Percentiles rank a stretch among this genome's conserved stretches.
Conservation (phyloP, 352 stramenopile genomes). For the Pythium aquatile region DNA sequence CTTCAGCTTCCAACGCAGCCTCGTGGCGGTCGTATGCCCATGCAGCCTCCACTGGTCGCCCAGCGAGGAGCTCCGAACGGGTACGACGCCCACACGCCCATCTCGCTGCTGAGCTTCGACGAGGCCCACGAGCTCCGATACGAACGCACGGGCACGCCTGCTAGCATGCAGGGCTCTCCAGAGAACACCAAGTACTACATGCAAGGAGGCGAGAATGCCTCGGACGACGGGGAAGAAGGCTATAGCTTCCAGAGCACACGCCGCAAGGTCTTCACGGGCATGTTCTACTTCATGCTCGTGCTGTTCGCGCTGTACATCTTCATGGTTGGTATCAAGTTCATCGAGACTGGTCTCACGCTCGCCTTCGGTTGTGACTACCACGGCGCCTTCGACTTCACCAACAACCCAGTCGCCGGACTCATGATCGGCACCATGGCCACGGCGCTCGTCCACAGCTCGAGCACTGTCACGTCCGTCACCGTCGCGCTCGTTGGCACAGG, state of each 20-base stretch:
- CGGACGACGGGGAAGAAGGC: conserved; percentile 12
- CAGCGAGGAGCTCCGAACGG: not conserved
- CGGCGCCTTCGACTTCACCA: conserved; percentile 30
- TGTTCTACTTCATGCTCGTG: conserved; percentile 22
- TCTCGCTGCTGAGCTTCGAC: conserved; percentile 17
- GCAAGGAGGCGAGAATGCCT: conserved; percentile 8
- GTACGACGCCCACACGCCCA: conserved; percentile 6
- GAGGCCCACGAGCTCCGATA: conserved; percentile 15
- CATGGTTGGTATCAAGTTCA: conserved; percentile 46
- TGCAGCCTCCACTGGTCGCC: conserved; percentile 18
- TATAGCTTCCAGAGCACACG: conserved; percentile 21
- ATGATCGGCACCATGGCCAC: conserved; percentile 45
- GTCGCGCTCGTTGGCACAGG: conserved; percentile 40
- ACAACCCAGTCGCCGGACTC: conserved; percentile 44
- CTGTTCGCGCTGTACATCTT: conserved; percentile 50
- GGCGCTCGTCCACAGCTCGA: conserved; percentile 42
- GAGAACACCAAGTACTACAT: conserved; percentile 24
- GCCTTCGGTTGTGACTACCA: conserved; percentile 39
- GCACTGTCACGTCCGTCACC: conserved; percentile 49
- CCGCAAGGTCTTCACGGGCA: conserved; percentile 15
- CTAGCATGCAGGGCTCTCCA: conserved; percentile 2
- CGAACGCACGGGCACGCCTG: not conserved
- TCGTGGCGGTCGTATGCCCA: conserved; percentile 13
- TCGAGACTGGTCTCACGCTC: conserved; percentile 41
- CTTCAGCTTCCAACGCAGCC: not conserved